Conservation (phyloP, 441 rosid species). For the Cnidoscolus chayamansa region DNA sequence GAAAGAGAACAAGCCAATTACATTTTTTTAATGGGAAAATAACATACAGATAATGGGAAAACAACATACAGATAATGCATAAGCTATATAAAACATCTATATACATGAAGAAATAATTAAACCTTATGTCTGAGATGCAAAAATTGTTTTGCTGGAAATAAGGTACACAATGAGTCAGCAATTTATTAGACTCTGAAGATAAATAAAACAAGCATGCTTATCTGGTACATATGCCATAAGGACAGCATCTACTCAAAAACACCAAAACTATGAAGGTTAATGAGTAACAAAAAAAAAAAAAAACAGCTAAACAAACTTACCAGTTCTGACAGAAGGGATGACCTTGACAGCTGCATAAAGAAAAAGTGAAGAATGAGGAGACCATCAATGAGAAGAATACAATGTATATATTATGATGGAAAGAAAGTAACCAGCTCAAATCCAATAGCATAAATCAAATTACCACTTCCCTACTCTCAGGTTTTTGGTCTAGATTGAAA, state of each 20-base stretch:
- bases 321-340: constrained; percentile 85
- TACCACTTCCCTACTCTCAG: constrained; percentile 94
- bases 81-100: not conserved
- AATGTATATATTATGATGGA: not conserved
- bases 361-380: constrained; percentile 16
- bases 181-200: not conserved
- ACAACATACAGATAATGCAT: not conserved
- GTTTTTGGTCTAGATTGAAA: constrained; percentile 77
- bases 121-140: not conserved
- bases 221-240: not conserved
- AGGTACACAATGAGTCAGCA: not conserved
- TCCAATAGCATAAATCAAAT: constrained; percentile 8
- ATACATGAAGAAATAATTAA: not conserved
- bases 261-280: too few species aligned
- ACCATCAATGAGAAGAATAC: constrained; percentile 1
- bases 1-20: not conserved
- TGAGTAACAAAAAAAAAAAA: not conserved
- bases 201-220: not conserved
- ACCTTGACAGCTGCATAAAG: constrained; percentile 76
- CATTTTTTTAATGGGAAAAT: not conserved
- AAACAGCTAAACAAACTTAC: constrained; percentile 39
- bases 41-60: not conserved
- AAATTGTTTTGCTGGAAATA: not conserved
- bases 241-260: too few species aligned
- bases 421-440: not conserved